Evolutionary conservation across 2,329 filamentous ascomycete genomes (phyloP).

Genomic region (Sarocladiaceae sp.): DNA sequence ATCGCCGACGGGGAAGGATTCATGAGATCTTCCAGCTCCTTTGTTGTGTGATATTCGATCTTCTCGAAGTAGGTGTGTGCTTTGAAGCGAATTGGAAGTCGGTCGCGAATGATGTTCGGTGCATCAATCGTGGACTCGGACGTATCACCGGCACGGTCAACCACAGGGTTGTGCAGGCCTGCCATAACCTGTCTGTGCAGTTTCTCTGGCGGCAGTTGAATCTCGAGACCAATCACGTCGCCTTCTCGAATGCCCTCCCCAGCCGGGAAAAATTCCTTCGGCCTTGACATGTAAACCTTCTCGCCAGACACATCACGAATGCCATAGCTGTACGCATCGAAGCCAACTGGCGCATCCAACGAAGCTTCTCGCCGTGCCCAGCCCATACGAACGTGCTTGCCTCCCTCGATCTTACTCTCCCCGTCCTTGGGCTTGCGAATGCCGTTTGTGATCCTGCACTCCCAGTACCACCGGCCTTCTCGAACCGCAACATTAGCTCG

Average conservation of each 20-base stretch:
- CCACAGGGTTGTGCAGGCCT: constrained; percentile 81
- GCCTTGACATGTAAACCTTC: constrained; percentile 88
- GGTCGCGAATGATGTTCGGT: constrained; percentile 86
- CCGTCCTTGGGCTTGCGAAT: constrained; percentile 41
- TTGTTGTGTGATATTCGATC: constrained; percentile 81
- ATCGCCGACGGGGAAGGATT: constrained; percentile 56
- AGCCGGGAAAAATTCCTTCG: constrained; percentile 81
- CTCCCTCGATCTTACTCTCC: constrained; percentile 42
- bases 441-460: constrained; percentile 83
- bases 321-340: constrained; percentile 90
- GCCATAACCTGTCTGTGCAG: constrained; percentile 86
- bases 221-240: constrained; percentile 91
- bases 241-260: constrained; percentile 80
- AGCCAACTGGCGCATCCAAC: constrained; percentile 78
- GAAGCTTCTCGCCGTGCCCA: constrained; percentile 80
- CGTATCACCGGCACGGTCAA: constrained; percentile 56
- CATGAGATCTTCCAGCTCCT: constrained; percentile 82
- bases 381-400: constrained; percentile 74
- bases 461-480: constrained; percentile 90
- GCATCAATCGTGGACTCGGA: constrained; percentile 50
- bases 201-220: constrained; percentile 79
- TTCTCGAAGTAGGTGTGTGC: constrained; percentile 91
- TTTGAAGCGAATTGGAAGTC: constrained; percentile 92
- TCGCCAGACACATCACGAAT: constrained; percentile 87
- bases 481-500: constrained; percentile 86